Base-by-base conservation (phyloP, 805 yeast species). In the Isabelozyma rhagii region DNA sequence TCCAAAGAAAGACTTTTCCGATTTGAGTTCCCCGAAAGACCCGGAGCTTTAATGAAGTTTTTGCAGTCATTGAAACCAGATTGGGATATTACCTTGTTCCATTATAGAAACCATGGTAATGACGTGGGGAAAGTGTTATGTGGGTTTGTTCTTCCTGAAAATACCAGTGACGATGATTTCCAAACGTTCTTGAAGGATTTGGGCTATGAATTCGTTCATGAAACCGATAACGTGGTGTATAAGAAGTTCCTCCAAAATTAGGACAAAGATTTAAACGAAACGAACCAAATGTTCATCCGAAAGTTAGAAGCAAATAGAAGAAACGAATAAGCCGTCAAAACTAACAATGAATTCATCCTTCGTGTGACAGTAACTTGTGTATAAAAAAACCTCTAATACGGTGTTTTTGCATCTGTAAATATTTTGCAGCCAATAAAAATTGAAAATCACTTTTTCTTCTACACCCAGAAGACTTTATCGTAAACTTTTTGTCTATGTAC, bases 21-120 rank as follows among this genome's bases (percentile, higher is more conserved):
- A 45, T 94, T 94, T 61, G 97, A 91, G 68, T 96, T 94, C 76
- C 99, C 99, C 11, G 99, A 94, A 64, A 84, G 94, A 62, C 98
- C 99, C 2, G 96, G 97, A 44, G 97, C 99, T 1, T 77, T 94
- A 61, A 81, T 86, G 28, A 86, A 81, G 51, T 94, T 94, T 72
- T 77, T 94, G 61, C 79, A 78, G 27, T 78, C 84, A 14, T 69
- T 94, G 63, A 82, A 85, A 60, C 77, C 79, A 25, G 83, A 84
- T 46, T 94, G 98, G 97, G 94, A 94, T 64, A 82, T 94, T 53
- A 87, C 97, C 1, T 71, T 94, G 60, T 94, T 94, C 84, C 97
- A 94, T 68, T 94, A 94, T 71, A 84, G 99, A 77, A 91, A 94
- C 72, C 96, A 91, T 59, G 99, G 99, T 39, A 85, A 93, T 46